A percentile compares a stretch with the other conserved stretches of the same genome.
Conservation (phyloP, 2,329 filamentous ascomycete species). For the Onygenales sp. region DNA sequence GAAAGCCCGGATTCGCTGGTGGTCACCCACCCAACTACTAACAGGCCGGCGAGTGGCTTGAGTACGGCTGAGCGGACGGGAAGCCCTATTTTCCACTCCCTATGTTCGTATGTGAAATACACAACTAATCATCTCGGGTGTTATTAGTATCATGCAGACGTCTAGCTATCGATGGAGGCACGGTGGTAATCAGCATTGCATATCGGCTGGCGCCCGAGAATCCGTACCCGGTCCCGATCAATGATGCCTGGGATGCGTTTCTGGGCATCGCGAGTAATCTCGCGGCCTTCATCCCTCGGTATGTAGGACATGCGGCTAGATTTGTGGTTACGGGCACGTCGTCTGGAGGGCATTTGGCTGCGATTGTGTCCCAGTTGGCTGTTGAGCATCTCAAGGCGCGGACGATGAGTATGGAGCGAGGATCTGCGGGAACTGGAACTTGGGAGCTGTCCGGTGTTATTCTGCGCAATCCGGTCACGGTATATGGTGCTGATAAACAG, state of each 20-base stretch:
- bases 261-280: not conserved
- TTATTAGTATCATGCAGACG: not conserved
- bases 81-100: slow-evolving; percentile 36
- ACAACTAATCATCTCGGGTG: not conserved
- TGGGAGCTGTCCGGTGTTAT: not conserved
- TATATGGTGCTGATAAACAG: slow-evolving; percentile 2
- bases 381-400: not conserved
- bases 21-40: no score
- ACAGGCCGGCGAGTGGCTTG: no score
- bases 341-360: slow-evolving; percentile 4
- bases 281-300: not conserved
- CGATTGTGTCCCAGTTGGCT: slow-evolving; percentile 3
- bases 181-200: slow-evolving; percentile 11
- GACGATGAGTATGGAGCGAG: no score
- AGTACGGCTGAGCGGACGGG: slow-evolving; percentile 33
- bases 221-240: slow-evolving; percentile 5
- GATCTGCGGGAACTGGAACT: not conserved
- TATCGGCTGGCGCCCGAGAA: slow-evolving; percentile 14
- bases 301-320: not conserved
- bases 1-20: no score
- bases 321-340: slow-evolving; percentile 4
- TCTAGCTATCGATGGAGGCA: slow-evolving; percentile 2
- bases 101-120: slow-evolving; percentile 6
- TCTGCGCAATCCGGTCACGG: slow-evolving; percentile 3
- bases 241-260: slow-evolving; percentile 6